Base-by-base conservation (phyloP, 2,329 filamentous ascomycete species). In the Penicillium sp. region DNA sequence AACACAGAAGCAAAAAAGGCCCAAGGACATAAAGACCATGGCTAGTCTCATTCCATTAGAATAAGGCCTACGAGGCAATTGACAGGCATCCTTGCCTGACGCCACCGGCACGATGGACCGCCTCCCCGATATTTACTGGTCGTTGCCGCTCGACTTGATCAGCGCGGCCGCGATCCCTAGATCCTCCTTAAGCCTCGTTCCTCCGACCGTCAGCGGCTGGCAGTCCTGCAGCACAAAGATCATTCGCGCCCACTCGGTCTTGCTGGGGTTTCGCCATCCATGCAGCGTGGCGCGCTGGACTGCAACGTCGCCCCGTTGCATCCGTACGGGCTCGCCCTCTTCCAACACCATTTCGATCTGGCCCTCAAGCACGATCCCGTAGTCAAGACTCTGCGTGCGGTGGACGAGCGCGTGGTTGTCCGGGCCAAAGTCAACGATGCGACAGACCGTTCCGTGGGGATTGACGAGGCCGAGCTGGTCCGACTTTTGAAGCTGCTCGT, bases 261-360 rank as follows among this genome's bases (percentile, higher is more conserved):
- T 46, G 44, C 68, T 73, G 11, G 62, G 56, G 42, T 79, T 79
- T 33, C 64, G 57, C 76, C 76, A 79, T 17, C 69, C 69, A 56
- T 80, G 77, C 62, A 72, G 75, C 3, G 76, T 78, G 1, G 69
- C 75, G 27, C 78, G 63, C 59, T 80, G 76, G 14, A 80, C 71
- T 7, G 71, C 71, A n/a, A 79, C 60, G 51, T 80, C 77, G 2
- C 77, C 77, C 8, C 68, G 62, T 32, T 63, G 60, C 68, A 80
- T 63, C 16, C 64, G 41, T 30, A 65, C 64, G 33, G 56, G 64
- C 40, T 73, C 74, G 1, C 77, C 76, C n/a, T 70, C 70, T 43
- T 78, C 77, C 4, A 80, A 58, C 3, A 71, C 39, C 58, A 79
- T 64, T 44, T 77, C 74, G 18, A 80, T 54, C 49, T 69, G 65